Percentiles rank a stretch among this genome's conserved stretches.
Evolutionary conservation across 163 green algal species (phyloP).

Genomic region (Prototheca cutis): DNA sequence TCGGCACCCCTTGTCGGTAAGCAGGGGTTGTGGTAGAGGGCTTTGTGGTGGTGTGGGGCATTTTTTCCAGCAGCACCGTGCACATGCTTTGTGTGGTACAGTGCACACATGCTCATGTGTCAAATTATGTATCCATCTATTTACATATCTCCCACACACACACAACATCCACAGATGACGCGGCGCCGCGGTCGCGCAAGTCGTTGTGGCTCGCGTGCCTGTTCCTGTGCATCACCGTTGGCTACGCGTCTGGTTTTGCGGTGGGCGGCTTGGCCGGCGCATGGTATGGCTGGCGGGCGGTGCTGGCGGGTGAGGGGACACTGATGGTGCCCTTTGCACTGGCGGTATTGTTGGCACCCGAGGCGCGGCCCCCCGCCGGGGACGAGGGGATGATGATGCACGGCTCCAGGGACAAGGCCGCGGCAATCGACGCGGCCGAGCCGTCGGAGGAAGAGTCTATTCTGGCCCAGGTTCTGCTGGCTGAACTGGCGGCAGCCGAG

Average conservation of each 20-base stretch:
- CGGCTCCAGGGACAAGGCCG: not conserved
- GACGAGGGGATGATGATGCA: not conserved
- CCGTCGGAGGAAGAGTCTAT: too few relatives aligned
- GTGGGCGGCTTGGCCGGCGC: constrained; percentile 2
- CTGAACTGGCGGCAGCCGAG: not conserved
- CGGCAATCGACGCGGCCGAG: too few relatives aligned
- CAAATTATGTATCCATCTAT: too few relatives aligned
- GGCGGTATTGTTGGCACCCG: not conserved
- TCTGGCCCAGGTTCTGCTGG: too few relatives aligned
- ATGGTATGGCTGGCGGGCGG: constrained; percentile 7
- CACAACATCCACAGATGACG: constrained; percentile 10
- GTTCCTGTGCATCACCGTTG: constrained; percentile 16
- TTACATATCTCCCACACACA: too few relatives aligned
- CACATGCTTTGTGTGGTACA: too few relatives aligned
- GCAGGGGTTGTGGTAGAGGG: too few relatives aligned
- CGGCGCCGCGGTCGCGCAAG: constrained; percentile 1
- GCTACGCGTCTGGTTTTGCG: constrained; percentile 12
- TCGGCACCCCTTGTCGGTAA: constrained; percentile 6
- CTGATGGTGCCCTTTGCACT: constrained; percentile 12
- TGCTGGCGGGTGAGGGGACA: constrained; percentile 1
- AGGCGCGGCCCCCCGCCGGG: constrained; percentile 1
- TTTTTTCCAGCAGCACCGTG: too few relatives aligned
- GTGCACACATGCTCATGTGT: too few relatives aligned
- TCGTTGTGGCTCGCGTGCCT: constrained; percentile 9
- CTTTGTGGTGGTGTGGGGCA: too few relatives aligned